Conservation (phyloP, 2,329 filamentous ascomycete genomes). For the Myriangium duriaei region DNA sequence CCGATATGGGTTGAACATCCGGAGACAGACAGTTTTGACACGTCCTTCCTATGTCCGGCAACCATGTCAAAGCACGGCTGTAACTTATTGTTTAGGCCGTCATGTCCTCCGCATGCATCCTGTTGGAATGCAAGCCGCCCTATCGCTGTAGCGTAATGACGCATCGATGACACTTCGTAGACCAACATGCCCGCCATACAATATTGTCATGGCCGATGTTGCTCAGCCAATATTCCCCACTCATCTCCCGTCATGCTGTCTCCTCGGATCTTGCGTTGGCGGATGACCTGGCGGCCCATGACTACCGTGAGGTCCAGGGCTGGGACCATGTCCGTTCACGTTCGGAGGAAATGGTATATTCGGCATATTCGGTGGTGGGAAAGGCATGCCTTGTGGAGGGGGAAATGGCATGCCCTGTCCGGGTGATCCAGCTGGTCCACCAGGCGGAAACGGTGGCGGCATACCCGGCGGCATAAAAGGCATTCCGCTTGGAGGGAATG, state of each 20-base stretch:
- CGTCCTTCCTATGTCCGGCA: too few species aligned
- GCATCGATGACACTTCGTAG: too few species aligned
- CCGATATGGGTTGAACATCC: too few species aligned
- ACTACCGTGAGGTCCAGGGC: conserved; percentile 12
- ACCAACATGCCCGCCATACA: too few species aligned
- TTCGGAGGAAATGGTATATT: conserved; percentile 23
- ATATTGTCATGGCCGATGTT: too few species aligned
- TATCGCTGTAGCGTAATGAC: too few species aligned
- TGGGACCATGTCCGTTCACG: conserved; percentile 15
- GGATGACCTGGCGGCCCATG: conserved; percentile 11
- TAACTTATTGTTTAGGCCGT: too few species aligned
- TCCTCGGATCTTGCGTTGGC: conserved; percentile 7
- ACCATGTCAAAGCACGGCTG: too few species aligned
- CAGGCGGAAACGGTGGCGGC: conserved; percentile 13
- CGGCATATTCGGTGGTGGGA: conserved; percentile 16
- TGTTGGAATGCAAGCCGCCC: too few species aligned
- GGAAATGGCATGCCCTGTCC: conserved; percentile 19
- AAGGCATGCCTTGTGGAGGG: conserved; percentile 15
- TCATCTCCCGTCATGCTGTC: conserved; percentile 5
- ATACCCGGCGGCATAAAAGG: conserved; percentile 20
- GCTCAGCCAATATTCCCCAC: too few species aligned
- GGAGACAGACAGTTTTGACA: too few species aligned
- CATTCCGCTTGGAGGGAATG: conserved; percentile 26
- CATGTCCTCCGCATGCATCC: too few species aligned
- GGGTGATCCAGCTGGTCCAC: conserved; percentile 18